Percentiles rank a stretch among this genome's conserved stretches.
Evolutionary conservation across 108 stramenopile species (phyloP).

Genomic region (Licmophora abbreviata): DNA sequence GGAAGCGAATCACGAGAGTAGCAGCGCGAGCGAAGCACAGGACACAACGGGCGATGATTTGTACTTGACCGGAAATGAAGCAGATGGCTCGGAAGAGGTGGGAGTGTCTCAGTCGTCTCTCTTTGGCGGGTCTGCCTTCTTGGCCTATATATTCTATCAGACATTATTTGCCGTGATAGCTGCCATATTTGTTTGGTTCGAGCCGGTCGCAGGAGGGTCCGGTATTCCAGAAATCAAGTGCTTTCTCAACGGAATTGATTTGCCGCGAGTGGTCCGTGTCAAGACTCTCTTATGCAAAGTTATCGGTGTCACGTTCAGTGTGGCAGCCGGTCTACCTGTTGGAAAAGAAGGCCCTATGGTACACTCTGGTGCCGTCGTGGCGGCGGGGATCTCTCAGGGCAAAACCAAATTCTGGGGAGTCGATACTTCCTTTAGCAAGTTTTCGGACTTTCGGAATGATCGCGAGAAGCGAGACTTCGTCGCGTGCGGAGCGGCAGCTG

Average conservation of each 20-base stretch:
- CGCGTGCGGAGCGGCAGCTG: conserved; percentile 94
- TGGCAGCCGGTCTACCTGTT: conserved; percentile 88
- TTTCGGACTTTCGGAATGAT: conserved; percentile 90
- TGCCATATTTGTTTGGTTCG: conserved; percentile 68
- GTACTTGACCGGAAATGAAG: conserved; percentile 32
- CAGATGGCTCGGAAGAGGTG: conserved; percentile 29
- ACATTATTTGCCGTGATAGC: conserved; percentile 74
- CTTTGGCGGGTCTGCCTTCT: conserved; percentile 51
- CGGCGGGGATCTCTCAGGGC: conserved; percentile 85
- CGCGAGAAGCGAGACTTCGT: conserved; percentile 89
- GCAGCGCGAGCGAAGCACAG: background rate
- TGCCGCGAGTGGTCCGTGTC: conserved; percentile 82
- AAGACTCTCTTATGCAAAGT: conserved; percentile 93
- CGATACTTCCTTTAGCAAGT: conserved; percentile 87
- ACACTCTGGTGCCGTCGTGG: conserved; percentile 74
- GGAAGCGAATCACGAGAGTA: conserved; percentile 14
- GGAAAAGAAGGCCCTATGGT: conserved; percentile 99
- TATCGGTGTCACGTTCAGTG: conserved; percentile 88
- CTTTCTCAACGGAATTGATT: conserved; percentile 91
- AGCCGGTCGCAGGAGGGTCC: conserved; percentile 90
- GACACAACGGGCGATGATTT: conserved; percentile 28
- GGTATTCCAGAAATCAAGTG: conserved; percentile 98
- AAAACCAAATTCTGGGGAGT: conserved; percentile 78
- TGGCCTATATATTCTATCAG: conserved; percentile 72
- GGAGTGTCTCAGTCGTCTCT: conserved; percentile 28